phyloP scores from a whole-genome alignment of 2,329 filamentous ascomycete species.

The Myriosclerotinia duriaeana region DNA sequence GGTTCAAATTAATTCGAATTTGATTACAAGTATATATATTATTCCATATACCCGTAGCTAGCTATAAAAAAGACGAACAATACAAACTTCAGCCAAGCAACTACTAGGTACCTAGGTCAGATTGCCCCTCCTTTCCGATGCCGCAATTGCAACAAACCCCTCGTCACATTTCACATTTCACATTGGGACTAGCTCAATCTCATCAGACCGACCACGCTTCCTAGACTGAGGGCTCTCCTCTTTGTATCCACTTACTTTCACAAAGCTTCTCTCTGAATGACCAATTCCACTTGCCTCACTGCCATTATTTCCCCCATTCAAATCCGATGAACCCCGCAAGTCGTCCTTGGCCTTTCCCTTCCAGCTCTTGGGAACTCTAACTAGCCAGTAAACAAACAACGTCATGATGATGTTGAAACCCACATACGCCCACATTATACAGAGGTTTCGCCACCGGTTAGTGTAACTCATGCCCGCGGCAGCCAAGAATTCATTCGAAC shows the following conservation, averaged over 20 bases:
- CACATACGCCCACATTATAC: conserved; percentile 47
- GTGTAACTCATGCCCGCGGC: conserved; percentile 60
- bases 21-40: not conserved
- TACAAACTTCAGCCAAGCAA: conserved; percentile 3
- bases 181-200: conserved; percentile 12
- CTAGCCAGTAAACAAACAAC: conserved; percentile 54
- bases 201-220: conserved; percentile 10
- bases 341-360: conserved; percentile 23
- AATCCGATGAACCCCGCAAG: not conserved
- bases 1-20: not conserved
- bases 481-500: conserved; percentile 58
- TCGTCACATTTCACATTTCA: not conserved
- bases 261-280: conserved; percentile 6
- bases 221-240: not conserved
- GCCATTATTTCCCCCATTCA: not conserved
- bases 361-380: conserved; percentile 45
- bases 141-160: not conserved
- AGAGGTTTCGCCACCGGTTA: conserved; percentile 67
- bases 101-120: not conserved
- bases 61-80: not conserved
- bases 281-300: not conserved
- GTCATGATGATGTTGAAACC: conserved; percentile 55
- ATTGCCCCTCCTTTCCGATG: conserved; percentile 7
- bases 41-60: not conserved
- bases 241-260: conserved; percentile 4